Evolutionary conservation across 164 flowering plant genomes (phyloP).

Genomic region (Macadamia integrifolia): DNA sequence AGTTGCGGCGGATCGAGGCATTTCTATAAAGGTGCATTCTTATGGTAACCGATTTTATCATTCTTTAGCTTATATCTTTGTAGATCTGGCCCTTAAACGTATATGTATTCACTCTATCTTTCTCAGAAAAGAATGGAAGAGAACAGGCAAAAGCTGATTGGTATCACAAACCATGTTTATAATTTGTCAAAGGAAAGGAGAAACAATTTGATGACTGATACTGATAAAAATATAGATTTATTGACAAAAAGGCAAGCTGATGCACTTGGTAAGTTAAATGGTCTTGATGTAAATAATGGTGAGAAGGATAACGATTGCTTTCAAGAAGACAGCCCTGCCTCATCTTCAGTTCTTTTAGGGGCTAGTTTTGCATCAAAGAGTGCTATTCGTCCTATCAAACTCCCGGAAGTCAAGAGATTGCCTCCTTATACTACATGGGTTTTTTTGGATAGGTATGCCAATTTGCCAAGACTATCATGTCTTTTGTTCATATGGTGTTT

Average conservation of each 20-base stretch:
- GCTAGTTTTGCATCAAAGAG: slow-evolving; percentile 61
- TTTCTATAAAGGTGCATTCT: slow-evolving; percentile 50
- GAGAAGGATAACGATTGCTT: slow-evolving; percentile 42
- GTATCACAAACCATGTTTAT: slow-evolving; percentile 38
- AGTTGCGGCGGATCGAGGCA: slow-evolving; percentile 45
- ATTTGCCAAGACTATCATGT: slow-evolving; percentile 3
- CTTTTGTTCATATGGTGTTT: background rate
- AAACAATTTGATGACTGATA: slow-evolving; percentile 9
- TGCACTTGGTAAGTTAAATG: slow-evolving; percentile 60
- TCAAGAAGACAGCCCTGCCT: slow-evolving; percentile 60
- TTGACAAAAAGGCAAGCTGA: slow-evolving; percentile 71
- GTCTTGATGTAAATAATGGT: slow-evolving; percentile 37
- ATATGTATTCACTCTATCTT: background rate
- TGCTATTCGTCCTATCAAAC: slow-evolving; percentile 67
- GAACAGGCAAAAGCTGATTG: slow-evolving; percentile 50
- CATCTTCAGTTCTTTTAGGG: slow-evolving; percentile 69
- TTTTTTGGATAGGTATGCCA: slow-evolving; percentile 76
- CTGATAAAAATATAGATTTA: slow-evolving; percentile 27
- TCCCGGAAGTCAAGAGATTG: slow-evolving; percentile 64
- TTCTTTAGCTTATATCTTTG: slow-evolving; percentile 6
- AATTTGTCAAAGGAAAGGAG: slow-evolving; percentile 45
- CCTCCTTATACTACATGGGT: slow-evolving; percentile 99
- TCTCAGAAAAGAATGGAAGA: slow-evolving; percentile 74
- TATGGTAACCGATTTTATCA: background rate
- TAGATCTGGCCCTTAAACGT: background rate